Percentiles rank a stretch among this genome's conserved stretches.
Evolutionary conservation across 768 basidiomycete genomes (phyloP).

Genomic region (Auriscalpium vulgare): DNA sequence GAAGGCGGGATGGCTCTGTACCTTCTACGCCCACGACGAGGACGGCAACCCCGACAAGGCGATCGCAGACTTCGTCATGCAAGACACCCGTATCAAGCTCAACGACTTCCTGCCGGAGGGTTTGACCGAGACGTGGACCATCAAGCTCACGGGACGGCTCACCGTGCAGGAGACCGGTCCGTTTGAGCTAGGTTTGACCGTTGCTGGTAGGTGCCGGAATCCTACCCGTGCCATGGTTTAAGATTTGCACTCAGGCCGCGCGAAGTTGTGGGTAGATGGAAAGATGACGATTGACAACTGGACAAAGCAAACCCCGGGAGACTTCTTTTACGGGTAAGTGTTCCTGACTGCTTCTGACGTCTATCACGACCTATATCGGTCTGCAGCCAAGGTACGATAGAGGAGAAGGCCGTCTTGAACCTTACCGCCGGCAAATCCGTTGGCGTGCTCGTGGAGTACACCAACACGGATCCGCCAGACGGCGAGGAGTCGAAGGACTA

Average conservation of each 20-base stretch:
- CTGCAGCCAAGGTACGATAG: slow-evolving; percentile 51
- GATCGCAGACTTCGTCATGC: slow-evolving; percentile 39
- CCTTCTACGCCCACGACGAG: slow-evolving; percentile 52
- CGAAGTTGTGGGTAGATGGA: slow-evolving; percentile 56
- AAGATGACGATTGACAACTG: slow-evolving; percentile 62
- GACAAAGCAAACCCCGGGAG: slow-evolving; percentile 58
- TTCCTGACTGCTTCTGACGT: not conserved
- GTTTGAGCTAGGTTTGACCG: slow-evolving; percentile 57
- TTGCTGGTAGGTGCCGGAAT: slow-evolving; percentile 34
- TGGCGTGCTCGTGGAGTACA: slow-evolving; percentile 53
- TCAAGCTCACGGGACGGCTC: slow-evolving; percentile 47
- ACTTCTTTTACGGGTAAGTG: slow-evolving; percentile 61
- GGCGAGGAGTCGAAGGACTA: slow-evolving; percentile 30
- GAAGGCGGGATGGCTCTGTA: slow-evolving; percentile 53
- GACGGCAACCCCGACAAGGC: slow-evolving; percentile 37
- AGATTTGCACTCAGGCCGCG: slow-evolving; percentile 32
- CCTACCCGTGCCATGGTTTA: not conserved
- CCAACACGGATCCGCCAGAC: slow-evolving; percentile 46
- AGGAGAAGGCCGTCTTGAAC: slow-evolving; percentile 47
- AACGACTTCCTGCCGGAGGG: slow-evolving; percentile 59
- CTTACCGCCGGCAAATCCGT: slow-evolving; percentile 38
- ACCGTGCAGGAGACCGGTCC: slow-evolving; percentile 38
- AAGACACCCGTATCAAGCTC: slow-evolving; percentile 56
- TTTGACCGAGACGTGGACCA: slow-evolving; percentile 45
- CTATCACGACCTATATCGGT: not conserved